Conservation (phyloP, 305 asterid genomes). For the Solanum hybrid region DNA sequence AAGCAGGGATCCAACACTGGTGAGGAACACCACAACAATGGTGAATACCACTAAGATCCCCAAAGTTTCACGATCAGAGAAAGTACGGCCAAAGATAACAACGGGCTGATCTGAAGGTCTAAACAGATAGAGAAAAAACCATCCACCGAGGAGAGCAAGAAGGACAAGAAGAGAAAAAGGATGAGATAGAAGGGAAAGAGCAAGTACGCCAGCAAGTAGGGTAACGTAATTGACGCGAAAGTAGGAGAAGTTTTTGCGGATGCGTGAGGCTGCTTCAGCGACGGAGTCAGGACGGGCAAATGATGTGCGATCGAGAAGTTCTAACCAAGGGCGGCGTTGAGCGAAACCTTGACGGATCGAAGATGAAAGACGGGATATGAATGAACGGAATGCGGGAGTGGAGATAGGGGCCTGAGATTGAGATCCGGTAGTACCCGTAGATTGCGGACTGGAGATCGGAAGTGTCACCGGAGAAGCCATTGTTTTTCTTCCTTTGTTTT, state of each 20-base stretch:
- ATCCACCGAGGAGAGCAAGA: slow-evolving; percentile 41
- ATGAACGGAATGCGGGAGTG: slow-evolving; percentile 54
- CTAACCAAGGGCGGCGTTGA: slow-evolving; percentile 65
- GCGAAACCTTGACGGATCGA: slow-evolving; percentile 41
- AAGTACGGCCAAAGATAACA: slow-evolving; percentile 39
- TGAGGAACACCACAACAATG: slow-evolving; percentile 50
- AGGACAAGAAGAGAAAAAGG: slow-evolving; percentile 54
- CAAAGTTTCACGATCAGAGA: slow-evolving; percentile 46
- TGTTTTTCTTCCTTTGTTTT: background rate
- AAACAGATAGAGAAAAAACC: slow-evolving; percentile 37
- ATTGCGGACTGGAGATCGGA: slow-evolving; percentile 32
- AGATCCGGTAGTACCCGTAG: background rate
- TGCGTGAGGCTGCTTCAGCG: slow-evolving; percentile 57
- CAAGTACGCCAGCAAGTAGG: slow-evolving; percentile 39
- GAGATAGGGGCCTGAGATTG: slow-evolving; percentile 40
- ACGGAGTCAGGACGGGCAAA: slow-evolving; percentile 56
- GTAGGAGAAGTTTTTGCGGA: slow-evolving; percentile 47
- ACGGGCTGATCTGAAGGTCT: slow-evolving; percentile 57
- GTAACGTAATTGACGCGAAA: slow-evolving; percentile 56
- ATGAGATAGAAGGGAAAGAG: slow-evolving; percentile 48
- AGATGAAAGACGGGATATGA: slow-evolving; percentile 31
- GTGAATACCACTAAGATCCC: slow-evolving; percentile 44
- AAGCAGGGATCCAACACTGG: slow-evolving; percentile 57
- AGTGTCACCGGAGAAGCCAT: slow-evolving; percentile 46
- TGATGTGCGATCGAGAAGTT: slow-evolving; percentile 51